Percentiles rank a stretch among this genome's conserved stretches.
These are phyloP conservation scores for Acorus calamus DNA, from an alignment of 106 monocot species.

Conservation along the genomic window DNA sequence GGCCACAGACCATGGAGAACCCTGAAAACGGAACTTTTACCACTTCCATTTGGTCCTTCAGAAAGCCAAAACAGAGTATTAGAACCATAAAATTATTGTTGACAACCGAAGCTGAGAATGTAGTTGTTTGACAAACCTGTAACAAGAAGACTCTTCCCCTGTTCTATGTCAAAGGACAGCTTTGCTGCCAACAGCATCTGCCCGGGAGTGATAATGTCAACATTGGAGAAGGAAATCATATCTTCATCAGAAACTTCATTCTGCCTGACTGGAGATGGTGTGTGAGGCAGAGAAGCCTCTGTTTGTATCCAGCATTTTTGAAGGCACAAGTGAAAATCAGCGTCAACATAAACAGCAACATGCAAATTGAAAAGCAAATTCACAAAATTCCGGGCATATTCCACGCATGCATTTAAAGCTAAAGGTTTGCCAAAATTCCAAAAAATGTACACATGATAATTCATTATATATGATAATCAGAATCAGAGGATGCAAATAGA, in stretches of 20 bases:
- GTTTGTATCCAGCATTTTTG: constrained; percentile 2
- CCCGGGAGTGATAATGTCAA: constrained; percentile 72
- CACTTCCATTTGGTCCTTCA: constrained; percentile 99
- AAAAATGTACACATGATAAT: no score
- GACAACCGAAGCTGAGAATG: neutral
- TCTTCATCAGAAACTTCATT: constrained; percentile 25
- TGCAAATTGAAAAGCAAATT: no score
- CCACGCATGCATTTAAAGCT: no score
- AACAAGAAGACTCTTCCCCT: constrained; percentile 79
- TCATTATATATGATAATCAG: no score
- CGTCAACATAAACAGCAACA: no score
- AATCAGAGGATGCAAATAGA: no score
- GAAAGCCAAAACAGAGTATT: constrained; percentile 6
- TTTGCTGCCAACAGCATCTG: constrained; percentile 81
- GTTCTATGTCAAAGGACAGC: constrained; percentile 63
- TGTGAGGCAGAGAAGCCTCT: constrained; percentile 33
- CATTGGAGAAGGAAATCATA: constrained; percentile 68
- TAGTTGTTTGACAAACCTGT: constrained; percentile 52
- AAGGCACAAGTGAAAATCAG: no score
- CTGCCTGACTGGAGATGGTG: constrained; percentile 13
- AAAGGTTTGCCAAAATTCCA: no score
- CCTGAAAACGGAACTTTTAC: constrained; percentile 95
- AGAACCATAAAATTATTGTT: neutral
- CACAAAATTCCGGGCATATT: no score
- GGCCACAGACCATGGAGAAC: constrained; percentile 92